phyloP scores from a whole-genome alignment of 139 green algal species.

The Dunaliella primolecta region DNA sequence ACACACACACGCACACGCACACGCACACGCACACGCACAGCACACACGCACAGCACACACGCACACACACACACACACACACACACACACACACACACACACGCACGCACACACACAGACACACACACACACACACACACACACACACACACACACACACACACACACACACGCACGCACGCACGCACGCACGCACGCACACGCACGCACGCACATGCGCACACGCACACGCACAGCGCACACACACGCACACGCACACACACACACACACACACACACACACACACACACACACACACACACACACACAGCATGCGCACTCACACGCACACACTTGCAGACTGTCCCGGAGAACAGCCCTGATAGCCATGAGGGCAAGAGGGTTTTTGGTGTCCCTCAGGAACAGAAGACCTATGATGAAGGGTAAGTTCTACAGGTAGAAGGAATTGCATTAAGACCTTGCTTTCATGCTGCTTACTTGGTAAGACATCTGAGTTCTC shows the following conservation, averaged over 20 bases:
- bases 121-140: slow-evolving; percentile 9
- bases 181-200: slow-evolving; percentile 2
- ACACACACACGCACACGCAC: not conserved
- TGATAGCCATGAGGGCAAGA: not conserved
- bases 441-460: not conserved
- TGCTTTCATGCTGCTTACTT: not conserved
- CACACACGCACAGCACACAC: not conserved
- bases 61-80: too few species aligned
- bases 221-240: not conserved
- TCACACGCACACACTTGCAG: not conserved
- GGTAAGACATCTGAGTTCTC: not conserved
- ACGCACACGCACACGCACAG: not conserved
- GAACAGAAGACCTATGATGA: not conserved
- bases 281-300: too few species aligned
- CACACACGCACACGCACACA: not conserved
- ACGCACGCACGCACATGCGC: not conserved
- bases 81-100: not conserved
- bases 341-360: not conserved
- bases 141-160: too few species aligned
- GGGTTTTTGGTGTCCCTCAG: not conserved
- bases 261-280: too few species aligned
- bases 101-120: not conserved
- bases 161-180: too few species aligned
- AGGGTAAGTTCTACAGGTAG: not conserved
- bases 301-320: too few species aligned